Evolutionary conservation across 106 monocot genomes (phyloP).

Genomic region (Allium sativum): DNA sequence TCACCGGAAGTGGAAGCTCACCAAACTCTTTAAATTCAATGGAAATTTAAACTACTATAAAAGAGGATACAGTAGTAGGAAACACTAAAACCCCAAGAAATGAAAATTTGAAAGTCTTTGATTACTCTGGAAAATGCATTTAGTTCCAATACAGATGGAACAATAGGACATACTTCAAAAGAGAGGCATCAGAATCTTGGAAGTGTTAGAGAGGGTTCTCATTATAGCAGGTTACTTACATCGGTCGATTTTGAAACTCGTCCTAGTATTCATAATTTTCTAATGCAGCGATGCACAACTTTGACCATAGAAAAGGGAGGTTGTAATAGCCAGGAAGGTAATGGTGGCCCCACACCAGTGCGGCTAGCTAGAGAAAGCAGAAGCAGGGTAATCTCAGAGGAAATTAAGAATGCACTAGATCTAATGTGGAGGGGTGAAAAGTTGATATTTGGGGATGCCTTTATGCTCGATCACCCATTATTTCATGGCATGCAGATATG

Average conservation of each 20-base stretch:
- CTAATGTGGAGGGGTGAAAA: slow-evolving; percentile 32
- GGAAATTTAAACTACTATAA: slow-evolving; percentile 18
- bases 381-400: slow-evolving; percentile 51
- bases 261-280: slow-evolving; percentile 19
- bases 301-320: slow-evolving; percentile 18
- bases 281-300: slow-evolving; percentile 22
- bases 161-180: slow-evolving; percentile 21
- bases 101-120: slow-evolving; percentile 1
- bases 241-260: slow-evolving; percentile 22
- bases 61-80: slow-evolving; percentile 18
- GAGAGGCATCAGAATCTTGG: slow-evolving; percentile 27
- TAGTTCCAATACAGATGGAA: slow-evolving; percentile 15
- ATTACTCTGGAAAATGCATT: background rate
- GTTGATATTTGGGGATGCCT: slow-evolving; percentile 28
- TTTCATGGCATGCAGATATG: no score
- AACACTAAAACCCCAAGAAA: slow-evolving; percentile 9
- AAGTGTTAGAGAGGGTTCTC: slow-evolving; percentile 27
- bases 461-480: no score
- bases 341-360: slow-evolving; percentile 40
- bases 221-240: slow-evolving; percentile 3
- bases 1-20: slow-evolving; percentile 23
- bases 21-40: slow-evolving; percentile 20
- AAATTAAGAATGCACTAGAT: slow-evolving; percentile 32
- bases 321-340: slow-evolving; percentile 30
- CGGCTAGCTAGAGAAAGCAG: slow-evolving; percentile 43